Evolutionary conservation across 768 basidiomycete species (phyloP), one percentile per base, ranked within the genome.

Genomic region (Panaeolus cyanescens): DNA sequence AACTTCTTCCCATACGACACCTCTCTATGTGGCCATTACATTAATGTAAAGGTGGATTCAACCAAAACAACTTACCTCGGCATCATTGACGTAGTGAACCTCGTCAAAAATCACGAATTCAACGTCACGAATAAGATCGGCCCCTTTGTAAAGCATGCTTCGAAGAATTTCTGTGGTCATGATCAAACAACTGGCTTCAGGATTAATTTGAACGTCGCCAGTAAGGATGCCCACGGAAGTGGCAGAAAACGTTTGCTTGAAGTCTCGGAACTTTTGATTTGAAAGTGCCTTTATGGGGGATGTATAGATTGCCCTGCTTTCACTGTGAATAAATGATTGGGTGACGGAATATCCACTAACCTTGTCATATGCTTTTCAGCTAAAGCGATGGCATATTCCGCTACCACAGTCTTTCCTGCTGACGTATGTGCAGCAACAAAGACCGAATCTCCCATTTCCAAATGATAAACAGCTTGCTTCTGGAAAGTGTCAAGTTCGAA

Each of bases 81-180:
- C 92, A 72, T 99, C 97, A 70, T 99, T 99, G 57, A 99, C 96
- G 74, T 99, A 99, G 76, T 99, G 97, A 31, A 99, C 97, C 72
- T 99, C 97, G 71, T 99, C 97, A 70, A 99, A 99, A 62, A 99
- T 97, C 22, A 99, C 97, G 71, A 98, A 99, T 72, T 99, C 97
- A 55, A 99, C 96, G 73, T 99, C 97, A 32, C 97, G 87, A 67
- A 99, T 99, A 20, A 99, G 80, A 77, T 99, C 97, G 10, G 97
- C 97, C 2, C 97, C 97, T 73, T 99, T 96, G 78, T 98, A 98
- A 20, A 99, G 83, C 97, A 99, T 99, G 68, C 93, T 95, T 67
- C 97, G 85, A 64, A 99, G 75, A 71, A 99, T 99, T 74, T 99
- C 97, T 22, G 97, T 99, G 10, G 95, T 95, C 91, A 99, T 98